phyloP scores from a whole-genome alignment of 768 basidiomycete species.

The Hypholoma fasciculare region DNA sequence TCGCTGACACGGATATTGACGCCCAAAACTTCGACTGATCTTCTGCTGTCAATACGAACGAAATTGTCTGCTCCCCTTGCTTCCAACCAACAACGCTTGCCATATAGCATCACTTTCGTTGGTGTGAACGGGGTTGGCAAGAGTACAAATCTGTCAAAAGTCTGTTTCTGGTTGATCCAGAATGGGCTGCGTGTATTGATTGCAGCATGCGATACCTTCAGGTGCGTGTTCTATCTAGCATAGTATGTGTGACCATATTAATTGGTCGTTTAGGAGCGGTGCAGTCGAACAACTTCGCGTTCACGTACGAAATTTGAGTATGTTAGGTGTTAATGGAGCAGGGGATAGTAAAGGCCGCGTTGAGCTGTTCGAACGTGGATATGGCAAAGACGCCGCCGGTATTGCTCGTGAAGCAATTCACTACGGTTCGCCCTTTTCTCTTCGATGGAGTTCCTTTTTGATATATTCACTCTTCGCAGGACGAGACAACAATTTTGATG shows the following conservation, averaged over 20 bases:
- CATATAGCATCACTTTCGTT: conserved; percentile 94
- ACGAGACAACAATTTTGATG: conserved; percentile 89
- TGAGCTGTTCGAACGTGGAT: conserved; percentile 94
- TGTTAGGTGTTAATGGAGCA: conserved; percentile 72
- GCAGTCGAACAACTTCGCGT: conserved; percentile 98
- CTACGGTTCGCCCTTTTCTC: conserved; percentile 54
- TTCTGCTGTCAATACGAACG: conserved; percentile 88
- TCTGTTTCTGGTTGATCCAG: conserved; percentile 98
- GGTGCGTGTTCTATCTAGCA: conserved; percentile 40
- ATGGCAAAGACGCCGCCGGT: conserved; percentile 98
- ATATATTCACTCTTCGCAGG: conserved; percentile 41
- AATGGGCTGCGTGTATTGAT: conserved; percentile 92
- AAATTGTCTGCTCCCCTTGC: conserved; percentile 77
- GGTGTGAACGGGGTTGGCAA: conserved; percentile 99
- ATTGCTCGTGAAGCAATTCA: conserved; percentile 95
- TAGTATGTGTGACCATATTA: neutral
- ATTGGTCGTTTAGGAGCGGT: conserved; percentile 61
- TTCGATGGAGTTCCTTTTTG: neutral
- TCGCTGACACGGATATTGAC: conserved; percentile 93
- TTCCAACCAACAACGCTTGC: conserved; percentile 75
- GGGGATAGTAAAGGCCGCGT: conserved; percentile 73
- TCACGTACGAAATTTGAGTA: conserved; percentile 91
- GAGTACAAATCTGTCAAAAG: conserved; percentile 96
- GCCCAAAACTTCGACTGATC: conserved; percentile 96
- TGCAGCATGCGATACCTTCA: conserved; percentile 97